Conservation (phyloP, 2,329 filamentous ascomycete species). For the Westerdykella sp. region DNA sequence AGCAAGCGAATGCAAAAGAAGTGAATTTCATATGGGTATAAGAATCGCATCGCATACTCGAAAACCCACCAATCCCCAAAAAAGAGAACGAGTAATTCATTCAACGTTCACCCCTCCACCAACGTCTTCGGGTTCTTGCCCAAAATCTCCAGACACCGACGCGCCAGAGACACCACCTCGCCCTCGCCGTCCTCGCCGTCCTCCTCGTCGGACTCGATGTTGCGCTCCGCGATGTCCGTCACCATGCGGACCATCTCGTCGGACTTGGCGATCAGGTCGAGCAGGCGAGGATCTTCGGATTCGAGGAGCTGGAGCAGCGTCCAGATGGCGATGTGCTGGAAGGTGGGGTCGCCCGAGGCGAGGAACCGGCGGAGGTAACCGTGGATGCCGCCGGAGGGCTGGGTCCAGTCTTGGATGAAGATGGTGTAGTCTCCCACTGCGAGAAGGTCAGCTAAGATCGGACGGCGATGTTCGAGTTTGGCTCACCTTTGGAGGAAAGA, state of each 20-base stretch:
- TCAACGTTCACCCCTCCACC: constrained; percentile 61
- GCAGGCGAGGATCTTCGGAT: constrained; percentile 85
- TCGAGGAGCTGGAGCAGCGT: constrained; percentile 92
- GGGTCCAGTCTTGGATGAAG: constrained; percentile 88
- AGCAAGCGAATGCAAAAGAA: constrained; percentile 15
- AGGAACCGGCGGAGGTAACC: constrained; percentile 92
- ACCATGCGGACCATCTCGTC: constrained; percentile 91
- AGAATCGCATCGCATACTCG: constrained; percentile 5
- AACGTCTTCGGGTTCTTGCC: constrained; percentile 73
- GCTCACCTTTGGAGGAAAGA: constrained; percentile 86
- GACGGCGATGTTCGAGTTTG: too few relatives aligned
- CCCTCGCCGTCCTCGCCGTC: constrained; percentile 85
- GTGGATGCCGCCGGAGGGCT: constrained; percentile 89
- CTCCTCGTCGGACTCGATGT: constrained; percentile 79
- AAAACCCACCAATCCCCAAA: too few relatives aligned
- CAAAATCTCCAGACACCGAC: constrained; percentile 80
- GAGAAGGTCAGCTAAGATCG: constrained; percentile 20
- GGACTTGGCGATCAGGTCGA: constrained; percentile 80
- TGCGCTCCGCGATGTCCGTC: constrained; percentile 81
- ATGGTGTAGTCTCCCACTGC: constrained; percentile 93
- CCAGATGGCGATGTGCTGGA: constrained; percentile 99
- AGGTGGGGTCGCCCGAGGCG: constrained; percentile 88
- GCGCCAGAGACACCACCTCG: constrained; percentile 85
- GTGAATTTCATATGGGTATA: constrained; percentile 17
- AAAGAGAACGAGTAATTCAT: too few relatives aligned